Conservation (phyloP, 139 green algal genomes). For the Chlamydomonas asymmetrica region DNA sequence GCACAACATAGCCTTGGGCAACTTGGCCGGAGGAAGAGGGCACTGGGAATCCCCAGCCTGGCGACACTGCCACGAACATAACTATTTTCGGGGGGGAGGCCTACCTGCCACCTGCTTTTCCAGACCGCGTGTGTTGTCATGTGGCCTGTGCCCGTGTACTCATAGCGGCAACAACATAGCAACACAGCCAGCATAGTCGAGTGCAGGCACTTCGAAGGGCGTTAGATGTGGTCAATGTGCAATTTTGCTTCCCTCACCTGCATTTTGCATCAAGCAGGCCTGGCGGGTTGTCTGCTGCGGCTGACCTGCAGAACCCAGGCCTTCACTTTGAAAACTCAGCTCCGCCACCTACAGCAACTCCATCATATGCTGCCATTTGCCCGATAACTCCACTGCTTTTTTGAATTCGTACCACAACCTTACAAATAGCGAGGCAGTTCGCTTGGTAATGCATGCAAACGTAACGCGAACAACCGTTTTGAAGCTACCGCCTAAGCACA, state of each 20-base stretch:
- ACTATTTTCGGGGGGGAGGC: too few species aligned
- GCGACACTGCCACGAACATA: too few species aligned
- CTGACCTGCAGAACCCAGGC: neutral
- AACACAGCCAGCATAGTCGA: neutral
- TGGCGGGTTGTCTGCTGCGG: neutral
- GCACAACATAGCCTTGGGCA: too few species aligned
- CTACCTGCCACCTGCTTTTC: too few species aligned
- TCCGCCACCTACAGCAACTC: neutral
- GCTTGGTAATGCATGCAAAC: neutral
- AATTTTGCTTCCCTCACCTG: neutral
- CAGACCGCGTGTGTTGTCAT: too few species aligned
- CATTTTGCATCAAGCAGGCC: neutral
- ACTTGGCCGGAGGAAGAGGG: too few species aligned
- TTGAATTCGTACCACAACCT: too few species aligned
- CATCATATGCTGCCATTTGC: neutral
- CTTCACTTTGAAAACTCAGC: neutral
- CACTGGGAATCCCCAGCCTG: too few species aligned
- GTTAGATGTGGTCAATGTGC: neutral
- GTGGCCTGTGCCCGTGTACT: too few species aligned
- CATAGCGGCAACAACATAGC: neutral
- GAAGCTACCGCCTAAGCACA: neutral
- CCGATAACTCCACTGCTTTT: too few species aligned
- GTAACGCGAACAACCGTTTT: neutral
- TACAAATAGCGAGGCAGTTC: neutral
- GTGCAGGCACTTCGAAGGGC: neutral